Evolutionary conservation across 768 basidiomycete genomes (phyloP).

Genomic region (Termitomyces sp.): DNA sequence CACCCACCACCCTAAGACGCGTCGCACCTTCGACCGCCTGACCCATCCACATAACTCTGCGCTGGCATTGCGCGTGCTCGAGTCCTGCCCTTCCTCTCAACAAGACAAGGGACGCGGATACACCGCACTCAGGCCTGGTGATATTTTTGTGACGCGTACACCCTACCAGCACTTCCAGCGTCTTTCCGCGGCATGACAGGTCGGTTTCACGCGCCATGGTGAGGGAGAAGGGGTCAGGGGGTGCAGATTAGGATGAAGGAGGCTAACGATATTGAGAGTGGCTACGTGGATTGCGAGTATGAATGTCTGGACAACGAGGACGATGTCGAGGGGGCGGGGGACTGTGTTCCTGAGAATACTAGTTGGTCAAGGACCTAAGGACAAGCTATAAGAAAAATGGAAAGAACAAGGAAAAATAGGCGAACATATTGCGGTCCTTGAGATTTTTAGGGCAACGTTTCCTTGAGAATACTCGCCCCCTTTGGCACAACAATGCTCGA

Average conservation of each 20-base stretch:
- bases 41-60: constrained; percentile 35
- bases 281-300: too few species aligned
- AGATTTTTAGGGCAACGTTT: constrained; percentile 7
- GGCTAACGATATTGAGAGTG: constrained; percentile 23
- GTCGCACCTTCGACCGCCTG: constrained; percentile 26
- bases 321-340: constrained; percentile 53
- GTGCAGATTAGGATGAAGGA: too few species aligned
- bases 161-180: constrained; percentile 21
- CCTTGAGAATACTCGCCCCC: constrained; percentile 47
- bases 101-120: background rate
- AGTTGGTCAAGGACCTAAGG: constrained; percentile 70
- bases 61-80: constrained; percentile 27
- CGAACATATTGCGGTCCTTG: background rate
- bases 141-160: constrained; percentile 35
- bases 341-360: constrained; percentile 8
- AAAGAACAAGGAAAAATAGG: constrained; percentile 12
- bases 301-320: constrained; percentile 29
- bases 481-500: background rate
- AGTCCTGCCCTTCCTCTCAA: constrained; percentile 10
- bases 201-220: too few species aligned
- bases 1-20: constrained; percentile 19
- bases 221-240: too few species aligned
- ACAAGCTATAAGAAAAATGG: constrained; percentile 6
- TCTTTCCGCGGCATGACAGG: too few species aligned
- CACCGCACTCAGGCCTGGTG: constrained; percentile 30